Base-by-base conservation (phyloP, 2,329 filamentous ascomycete species). In the Emergomyces orientalis region DNA sequence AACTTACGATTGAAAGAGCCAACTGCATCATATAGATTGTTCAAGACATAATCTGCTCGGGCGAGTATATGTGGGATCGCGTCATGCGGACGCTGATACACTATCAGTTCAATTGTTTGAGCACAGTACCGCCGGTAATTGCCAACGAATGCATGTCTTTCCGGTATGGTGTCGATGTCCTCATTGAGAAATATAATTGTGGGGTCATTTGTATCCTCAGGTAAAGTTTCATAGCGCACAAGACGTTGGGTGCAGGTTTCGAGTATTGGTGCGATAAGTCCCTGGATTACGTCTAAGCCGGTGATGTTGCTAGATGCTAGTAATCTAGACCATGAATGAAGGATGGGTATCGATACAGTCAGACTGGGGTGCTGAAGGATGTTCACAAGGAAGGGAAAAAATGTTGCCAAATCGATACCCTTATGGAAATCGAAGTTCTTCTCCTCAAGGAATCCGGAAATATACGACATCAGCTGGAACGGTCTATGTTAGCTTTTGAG, bases 61-160 rank as follows among this genome's bases (percentile, higher is more conserved):
- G 82, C 81, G n/a, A 99, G 82, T 60, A 97, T 92, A 74, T 97
- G 90, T 49, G 86, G 84, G 67, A 97, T 86, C 0, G 93, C 93
- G 65, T 97, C 92, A 59, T 89, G 84, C 2, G 92, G 86, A 68
- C 90, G 89, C 68, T 89, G 84, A 67, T 89, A 84, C 27, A 95
- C 91, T 66, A 97, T 90, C 19, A 84, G 84, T 75, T 97, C 93
- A 62, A 99, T 91, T 32, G 97, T 84, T 64, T 90, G 88, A 2
- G 87, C 86, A 73, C 91, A 94, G 71, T 96, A 97, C 64, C 94
- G 85, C 47, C 94, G 84, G 74, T 99, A 99, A 71, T 99, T 97
- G 3, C 93, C 91, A 13, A 97, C 82, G 73, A 99, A 99, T 0
- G 91, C 91, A 76, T 99, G 94, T 30, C 91, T 85, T 73, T 99